A percentile compares a stretch with the other conserved stretches of the same genome.
Evolutionary conservation across 805 yeast genomes (phyloP).

Genomic region (Saturnispora saitoi): DNA sequence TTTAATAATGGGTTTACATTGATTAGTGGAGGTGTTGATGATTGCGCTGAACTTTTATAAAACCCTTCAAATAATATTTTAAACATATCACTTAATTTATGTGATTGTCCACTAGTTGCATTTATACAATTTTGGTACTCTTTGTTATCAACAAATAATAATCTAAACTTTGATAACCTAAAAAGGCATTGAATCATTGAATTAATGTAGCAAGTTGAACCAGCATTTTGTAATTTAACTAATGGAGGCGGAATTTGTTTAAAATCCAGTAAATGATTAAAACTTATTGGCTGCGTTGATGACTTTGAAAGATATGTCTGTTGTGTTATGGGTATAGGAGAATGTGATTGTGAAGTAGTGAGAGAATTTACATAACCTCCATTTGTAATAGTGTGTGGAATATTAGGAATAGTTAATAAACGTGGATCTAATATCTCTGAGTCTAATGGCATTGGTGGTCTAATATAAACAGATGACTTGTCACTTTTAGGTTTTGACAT

Average conservation of each 20-base stretch:
- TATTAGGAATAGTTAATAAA: neutral
- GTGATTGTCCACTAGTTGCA: conserved; percentile 5
- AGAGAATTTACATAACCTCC: conserved; percentile 14
- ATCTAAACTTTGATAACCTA: conserved; percentile 42
- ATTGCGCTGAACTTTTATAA: conserved; percentile 23
- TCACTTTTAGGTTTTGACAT: neutral
- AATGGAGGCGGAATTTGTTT: conserved; percentile 15
- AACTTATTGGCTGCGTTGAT: neutral
- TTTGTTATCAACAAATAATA: conserved; percentile 36
- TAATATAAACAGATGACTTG: neutral
- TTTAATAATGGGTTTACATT: conserved; percentile 52
- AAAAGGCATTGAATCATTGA: conserved; percentile 65
- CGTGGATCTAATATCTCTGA: neutral
- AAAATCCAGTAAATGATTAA: neutral
- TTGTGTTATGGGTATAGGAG: neutral
- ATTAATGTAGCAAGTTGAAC: conserved; percentile 71
- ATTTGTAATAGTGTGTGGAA: conserved; percentile 22
- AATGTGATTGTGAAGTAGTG: neutral
- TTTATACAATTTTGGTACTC: conserved; percentile 15
- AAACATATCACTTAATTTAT: conserved; percentile 37
- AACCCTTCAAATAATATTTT: conserved; percentile 49
- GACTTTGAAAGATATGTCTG: neutral
- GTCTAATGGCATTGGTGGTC: neutral
- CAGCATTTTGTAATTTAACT: conserved; percentile 49
- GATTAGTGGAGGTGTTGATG: conserved; percentile 50